phyloP scores from a whole-genome alignment of 2,329 filamentous ascomycete genomes.

The Canariomyces notabilis region DNA sequence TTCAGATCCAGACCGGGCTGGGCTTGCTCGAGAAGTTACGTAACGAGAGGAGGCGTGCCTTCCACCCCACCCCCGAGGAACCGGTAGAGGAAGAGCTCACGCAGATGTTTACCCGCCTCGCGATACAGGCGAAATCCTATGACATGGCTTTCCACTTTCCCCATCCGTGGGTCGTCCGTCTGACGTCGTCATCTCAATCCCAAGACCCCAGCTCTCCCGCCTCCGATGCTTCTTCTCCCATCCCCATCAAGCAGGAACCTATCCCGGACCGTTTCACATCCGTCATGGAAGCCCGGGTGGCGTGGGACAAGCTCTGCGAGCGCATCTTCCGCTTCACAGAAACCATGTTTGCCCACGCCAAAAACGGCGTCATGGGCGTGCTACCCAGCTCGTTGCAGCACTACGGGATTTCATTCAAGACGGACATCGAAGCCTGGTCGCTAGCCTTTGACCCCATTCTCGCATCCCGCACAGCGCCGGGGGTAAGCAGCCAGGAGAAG shows the following conservation, averaged over 20 bases:
- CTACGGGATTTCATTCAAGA: slow-evolving; percentile 44
- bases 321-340: slow-evolving; percentile 56
- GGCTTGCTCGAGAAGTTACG: slow-evolving; percentile 49
- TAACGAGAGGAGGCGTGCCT: slow-evolving; percentile 38
- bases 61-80: slow-evolving; percentile 39
- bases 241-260: slow-evolving; percentile 34
- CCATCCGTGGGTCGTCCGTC: slow-evolving; percentile 54
- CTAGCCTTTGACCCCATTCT: slow-evolving; percentile 53
- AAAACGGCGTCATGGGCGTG: slow-evolving; percentile 48
- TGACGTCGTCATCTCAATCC: slow-evolving; percentile 33
- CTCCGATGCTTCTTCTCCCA: slow-evolving; percentile 40
- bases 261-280: slow-evolving; percentile 44
- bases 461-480: slow-evolving; percentile 42
- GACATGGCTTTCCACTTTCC: slow-evolving; percentile 66
- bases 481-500: slow-evolving; percentile 50
- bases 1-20: slow-evolving; percentile 56
- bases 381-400: slow-evolving; percentile 45
- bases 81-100: slow-evolving; percentile 54
- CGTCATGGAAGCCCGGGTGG: slow-evolving; percentile 49
- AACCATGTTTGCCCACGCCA: slow-evolving; percentile 43
- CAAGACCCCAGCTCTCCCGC: slow-evolving; percentile 37
- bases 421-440: slow-evolving; percentile 51
- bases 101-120: slow-evolving; percentile 58
- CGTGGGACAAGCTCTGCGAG: slow-evolving; percentile 53
- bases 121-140: slow-evolving; percentile 62